Evolutionary conservation across 805 yeast species (phyloP), one percentile per base, ranked within the genome.

Genomic region (Lipomyces sp.): DNA sequence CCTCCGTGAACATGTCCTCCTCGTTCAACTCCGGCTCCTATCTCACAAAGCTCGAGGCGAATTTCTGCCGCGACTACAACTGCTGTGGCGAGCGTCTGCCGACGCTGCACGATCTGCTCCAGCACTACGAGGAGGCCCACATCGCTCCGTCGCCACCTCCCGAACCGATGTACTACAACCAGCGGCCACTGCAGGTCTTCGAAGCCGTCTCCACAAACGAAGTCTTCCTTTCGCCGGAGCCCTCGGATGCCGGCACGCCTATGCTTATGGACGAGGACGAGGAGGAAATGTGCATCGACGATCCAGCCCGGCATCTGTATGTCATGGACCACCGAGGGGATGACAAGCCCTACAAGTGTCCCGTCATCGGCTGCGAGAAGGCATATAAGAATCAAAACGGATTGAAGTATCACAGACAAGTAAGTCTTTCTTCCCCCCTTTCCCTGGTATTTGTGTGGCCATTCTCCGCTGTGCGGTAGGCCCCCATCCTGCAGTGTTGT

Each of bases 351-450:
- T 93, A 84, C 73, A 89, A 85, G 68, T 93, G 98, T 72, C 98
- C 98, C 0, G 98, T 93, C 39, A 86, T 89, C 64, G 98, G 98
- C 6, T 93, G 98, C 70, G 97, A 90, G 62, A 93, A 93, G 74
- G 90, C 91, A 26, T 93, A 93, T 70, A 93, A 93, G 73, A 93
- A 93, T 69, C 98, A 93, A 71, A 93, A 93, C 66, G 98, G 98
- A 16, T 76, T 93, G 65, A 93, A 93, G 69, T 93, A 93, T 70
- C 98, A 93, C 70, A 78, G 96, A 59, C 73, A 55, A 45, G 59
- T 55, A 32, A 21, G 53, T 26, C 24, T 11, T 24, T 16, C n/a
- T n/a, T n/a, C n/a, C n/a, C n/a, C n/a, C n/a, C n/a, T n/a, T n/a
- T 32, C 16, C 16, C 10, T 26, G 10, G 10, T 19, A 13, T 16